phyloP scores from a whole-genome alignment of 331 rosid species.

The Malus hybrid region DNA sequence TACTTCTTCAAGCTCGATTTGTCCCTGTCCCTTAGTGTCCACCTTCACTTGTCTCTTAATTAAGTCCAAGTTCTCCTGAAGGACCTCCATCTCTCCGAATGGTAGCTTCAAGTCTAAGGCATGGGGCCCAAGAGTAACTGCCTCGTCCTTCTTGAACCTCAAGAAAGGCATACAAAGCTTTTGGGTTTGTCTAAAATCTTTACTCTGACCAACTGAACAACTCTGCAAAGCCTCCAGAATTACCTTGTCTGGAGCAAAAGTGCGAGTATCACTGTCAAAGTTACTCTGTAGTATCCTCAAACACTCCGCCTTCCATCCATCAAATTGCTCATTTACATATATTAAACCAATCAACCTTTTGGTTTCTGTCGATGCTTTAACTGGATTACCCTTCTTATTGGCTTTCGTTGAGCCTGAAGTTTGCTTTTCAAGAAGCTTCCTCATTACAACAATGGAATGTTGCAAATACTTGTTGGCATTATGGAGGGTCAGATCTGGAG shows the following conservation, averaged over 20 bases:
- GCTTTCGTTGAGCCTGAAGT: constrained; percentile 55
- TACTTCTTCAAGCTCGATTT: constrained; percentile 64
- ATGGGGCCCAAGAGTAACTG: constrained; percentile 54
- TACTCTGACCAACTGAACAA: constrained; percentile 54
- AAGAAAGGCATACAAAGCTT: constrained; percentile 89
- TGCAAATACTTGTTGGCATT: constrained; percentile 79
- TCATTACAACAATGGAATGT: constrained; percentile 61
- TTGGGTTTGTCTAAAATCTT: constrained; percentile 58
- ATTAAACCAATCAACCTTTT: constrained; percentile 45
- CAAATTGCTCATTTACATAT: constrained; percentile 76
- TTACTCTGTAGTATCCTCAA: constrained; percentile 53
- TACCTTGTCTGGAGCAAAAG: constrained; percentile 49
- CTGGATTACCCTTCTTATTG: constrained; percentile 54
- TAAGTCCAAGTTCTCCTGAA: constrained; percentile 63
- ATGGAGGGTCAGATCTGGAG: constrained; percentile 65
- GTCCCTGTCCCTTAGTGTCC: constrained; percentile 4
- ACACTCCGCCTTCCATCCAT: constrained; percentile 95
- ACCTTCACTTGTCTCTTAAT: constrained; percentile 41
- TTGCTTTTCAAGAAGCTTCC: constrained; percentile 90
- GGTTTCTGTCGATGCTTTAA: constrained; percentile 27
- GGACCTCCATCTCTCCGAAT: constrained; percentile 89
- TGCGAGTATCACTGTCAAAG: constrained; percentile 32
- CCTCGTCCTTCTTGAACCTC: constrained; percentile 80
- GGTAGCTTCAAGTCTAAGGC: constrained; percentile 83
- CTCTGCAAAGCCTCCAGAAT: constrained; percentile 56